Percentiles rank a stretch among this genome's conserved stretches.
These are phyloP conservation scores for Heliosperma pusillum DNA, from an alignment of 148 eudicot species.

Conservation along the genomic window DNA sequence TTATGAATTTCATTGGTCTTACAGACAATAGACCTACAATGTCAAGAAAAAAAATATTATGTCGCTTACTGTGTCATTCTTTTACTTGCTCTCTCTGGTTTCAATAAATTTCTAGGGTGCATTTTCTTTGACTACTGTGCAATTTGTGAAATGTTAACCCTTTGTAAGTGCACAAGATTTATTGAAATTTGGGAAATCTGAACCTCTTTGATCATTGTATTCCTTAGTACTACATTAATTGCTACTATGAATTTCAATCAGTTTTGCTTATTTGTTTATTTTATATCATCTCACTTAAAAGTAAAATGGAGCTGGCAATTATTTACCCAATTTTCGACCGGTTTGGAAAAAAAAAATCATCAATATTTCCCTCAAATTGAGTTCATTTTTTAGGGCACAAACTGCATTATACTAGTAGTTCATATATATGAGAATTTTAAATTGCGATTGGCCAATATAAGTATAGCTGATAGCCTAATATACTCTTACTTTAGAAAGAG, in stretches of 20 bases:
- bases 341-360: not conserved
- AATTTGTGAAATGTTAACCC: not conserved
- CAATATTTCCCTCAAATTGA: not conserved
- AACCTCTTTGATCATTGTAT: not conserved
- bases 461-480: not conserved
- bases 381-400: not conserved
- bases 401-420: not conserved
- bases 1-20: not conserved
- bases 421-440: not conserved
- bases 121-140: not conserved
- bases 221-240: not conserved
- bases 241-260: not conserved
- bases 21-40: conserved; percentile 1
- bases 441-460: not conserved
- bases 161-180: not conserved
- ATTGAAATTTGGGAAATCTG: not conserved
- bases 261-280: not conserved
- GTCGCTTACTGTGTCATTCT: conserved; percentile 16
- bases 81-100: not conserved
- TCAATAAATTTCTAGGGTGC: not conserved
- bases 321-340: not conserved
- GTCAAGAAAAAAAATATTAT: not conserved
- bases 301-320: not conserved
- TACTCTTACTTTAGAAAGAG: not conserved
- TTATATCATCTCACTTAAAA: not conserved